These are phyloP conservation scores for Stemphylium beticola DNA, from an alignment of 2,329 filamentous ascomycete genomes.

Conservation along the genomic window DNA sequence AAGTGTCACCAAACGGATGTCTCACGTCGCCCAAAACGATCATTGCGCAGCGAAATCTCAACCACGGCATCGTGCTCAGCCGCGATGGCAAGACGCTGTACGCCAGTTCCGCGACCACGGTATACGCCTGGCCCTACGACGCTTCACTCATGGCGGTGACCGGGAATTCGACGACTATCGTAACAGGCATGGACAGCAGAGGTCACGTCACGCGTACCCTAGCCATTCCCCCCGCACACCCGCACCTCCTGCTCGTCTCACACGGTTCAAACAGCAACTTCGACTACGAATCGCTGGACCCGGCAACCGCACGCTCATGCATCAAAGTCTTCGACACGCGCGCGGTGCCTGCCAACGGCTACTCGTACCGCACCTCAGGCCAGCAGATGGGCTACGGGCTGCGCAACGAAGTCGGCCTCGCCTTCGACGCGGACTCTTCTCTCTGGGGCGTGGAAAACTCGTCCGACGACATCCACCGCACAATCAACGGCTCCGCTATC, in stretches of 20 bases:
- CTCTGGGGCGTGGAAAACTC: conserved; percentile 68
- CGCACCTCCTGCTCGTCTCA: conserved; percentile 65
- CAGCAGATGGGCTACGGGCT: conserved; percentile 67
- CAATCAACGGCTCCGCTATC: conserved; percentile 53
- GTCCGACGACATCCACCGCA: conserved; percentile 65
- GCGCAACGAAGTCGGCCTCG: conserved; percentile 72
- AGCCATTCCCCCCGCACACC: conserved; percentile 32
- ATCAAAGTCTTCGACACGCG: conserved; percentile 65
- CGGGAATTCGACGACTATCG: conserved; percentile 19
- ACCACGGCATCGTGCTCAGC: conserved; percentile 38
- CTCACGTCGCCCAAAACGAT: conserved; percentile 27
- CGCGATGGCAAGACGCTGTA: conserved; percentile 39
- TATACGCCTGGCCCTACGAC: conserved; percentile 37
- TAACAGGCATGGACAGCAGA: conserved; percentile 35
- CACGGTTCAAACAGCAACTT: conserved; percentile 69
- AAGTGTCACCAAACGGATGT: conserved; percentile 46
- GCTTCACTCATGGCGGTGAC: conserved; percentile 40
- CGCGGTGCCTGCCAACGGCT: conserved; percentile 30
- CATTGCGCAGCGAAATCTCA: conserved; percentile 33
- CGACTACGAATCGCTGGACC: conserved; percentile 59
- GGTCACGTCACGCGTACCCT: conserved; percentile 39
- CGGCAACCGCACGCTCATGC: conserved; percentile 64
- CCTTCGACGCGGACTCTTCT: conserved; percentile 38
- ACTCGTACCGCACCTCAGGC: conserved; percentile 58
- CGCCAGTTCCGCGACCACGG: conserved; percentile 36